Percentiles rank a stretch among this genome's conserved stretches.
These are phyloP conservation scores for Syncephalastrum racemosum DNA, from an alignment of 371 early-diverging fungal species.

Conservation along the genomic window DNA sequence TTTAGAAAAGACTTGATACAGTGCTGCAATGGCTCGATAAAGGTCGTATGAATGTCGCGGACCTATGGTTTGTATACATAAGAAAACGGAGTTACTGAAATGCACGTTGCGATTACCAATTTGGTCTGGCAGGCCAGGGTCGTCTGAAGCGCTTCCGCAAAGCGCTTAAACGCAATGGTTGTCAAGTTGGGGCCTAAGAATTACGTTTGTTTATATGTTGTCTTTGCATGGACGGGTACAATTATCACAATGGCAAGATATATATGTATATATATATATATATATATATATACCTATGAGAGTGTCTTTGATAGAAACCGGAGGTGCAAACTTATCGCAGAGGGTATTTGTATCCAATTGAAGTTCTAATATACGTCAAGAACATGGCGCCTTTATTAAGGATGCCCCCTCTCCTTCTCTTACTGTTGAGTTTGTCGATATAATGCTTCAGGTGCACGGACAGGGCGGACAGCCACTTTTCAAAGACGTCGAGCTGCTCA, in stretches of 20 bases:
- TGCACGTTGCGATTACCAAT: slow-evolving; percentile 30
- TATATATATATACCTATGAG: too few species aligned
- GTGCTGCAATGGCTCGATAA: slow-evolving; percentile 55
- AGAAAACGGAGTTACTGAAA: slow-evolving; percentile 1
- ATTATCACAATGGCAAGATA: too few species aligned
- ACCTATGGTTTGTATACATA: slow-evolving; percentile 29
- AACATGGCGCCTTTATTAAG: too few species aligned
- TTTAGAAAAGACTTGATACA: slow-evolving; percentile 59
- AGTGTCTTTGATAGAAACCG: background rate
- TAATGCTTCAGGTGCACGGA: slow-evolving; percentile 40
- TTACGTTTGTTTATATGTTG: background rate
- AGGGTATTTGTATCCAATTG: slow-evolving; percentile 22
- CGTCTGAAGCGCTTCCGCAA: slow-evolving; percentile 47
- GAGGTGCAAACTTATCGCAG: too few species aligned
- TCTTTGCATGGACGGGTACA: background rate
- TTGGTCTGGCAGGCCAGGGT: slow-evolving; percentile 52
- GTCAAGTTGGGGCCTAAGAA: slow-evolving; percentile 29
- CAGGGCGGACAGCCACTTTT: slow-evolving; percentile 60
- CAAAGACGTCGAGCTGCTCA: slow-evolving; percentile 61
- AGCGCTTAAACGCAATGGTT: slow-evolving; percentile 30
- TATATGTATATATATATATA: too few species aligned
- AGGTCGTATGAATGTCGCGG: slow-evolving; percentile 48
- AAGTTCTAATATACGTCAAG: slow-evolving; percentile 15
- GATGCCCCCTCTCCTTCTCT: background rate
- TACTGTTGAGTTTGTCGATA: slow-evolving; percentile 49